A percentile compares a stretch with the other conserved stretches of the same genome.
Evolutionary conservation across 2,329 filamentous ascomycete species (phyloP).

Genomic region (Aureobasidium sp.): DNA sequence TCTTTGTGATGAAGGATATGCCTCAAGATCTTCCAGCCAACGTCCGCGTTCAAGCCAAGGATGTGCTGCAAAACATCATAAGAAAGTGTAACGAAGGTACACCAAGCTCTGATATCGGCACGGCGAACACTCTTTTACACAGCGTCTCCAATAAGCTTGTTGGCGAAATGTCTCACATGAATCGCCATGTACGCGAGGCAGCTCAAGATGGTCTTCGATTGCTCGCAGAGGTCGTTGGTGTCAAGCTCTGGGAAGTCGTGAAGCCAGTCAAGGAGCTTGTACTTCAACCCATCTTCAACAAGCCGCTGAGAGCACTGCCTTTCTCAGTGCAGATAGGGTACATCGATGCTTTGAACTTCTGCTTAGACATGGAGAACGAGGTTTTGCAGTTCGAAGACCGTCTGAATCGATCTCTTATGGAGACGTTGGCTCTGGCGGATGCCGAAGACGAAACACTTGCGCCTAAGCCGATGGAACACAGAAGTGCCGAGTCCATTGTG

Average conservation of each 20-base stretch:
- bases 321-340: constrained; percentile 96
- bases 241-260: constrained; percentile 80
- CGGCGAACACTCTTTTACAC: constrained; percentile 59
- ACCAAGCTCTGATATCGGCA: constrained; percentile 71
- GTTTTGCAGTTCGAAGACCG: constrained; percentile 90
- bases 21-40: constrained; percentile 87
- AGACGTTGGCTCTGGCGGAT: constrained; percentile 88
- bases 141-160: constrained; percentile 80
- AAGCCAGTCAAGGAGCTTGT: constrained; percentile 84
- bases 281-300: constrained; percentile 87
- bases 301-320: constrained; percentile 84
- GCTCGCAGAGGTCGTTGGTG: constrained; percentile 68
- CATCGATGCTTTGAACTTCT: constrained; percentile 95
- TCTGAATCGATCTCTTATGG: constrained; percentile 81
- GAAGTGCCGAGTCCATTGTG: constrained; percentile 91
- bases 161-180: constrained; percentile 88
- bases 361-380: constrained; percentile 78
- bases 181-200: constrained; percentile 84
- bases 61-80: constrained; percentile 73
- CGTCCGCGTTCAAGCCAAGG: constrained; percentile 74
- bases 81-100: constrained; percentile 70
- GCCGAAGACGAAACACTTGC: constrained; percentile 89
- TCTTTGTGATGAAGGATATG: constrained; percentile 98
- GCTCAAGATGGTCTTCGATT: constrained; percentile 74
- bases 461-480: constrained; percentile 86